Percentiles rank a stretch among this genome's conserved stretches.
Conservation (phyloP, 352 stramenopile genomes). For the Thalassiosira mediterranea region DNA sequence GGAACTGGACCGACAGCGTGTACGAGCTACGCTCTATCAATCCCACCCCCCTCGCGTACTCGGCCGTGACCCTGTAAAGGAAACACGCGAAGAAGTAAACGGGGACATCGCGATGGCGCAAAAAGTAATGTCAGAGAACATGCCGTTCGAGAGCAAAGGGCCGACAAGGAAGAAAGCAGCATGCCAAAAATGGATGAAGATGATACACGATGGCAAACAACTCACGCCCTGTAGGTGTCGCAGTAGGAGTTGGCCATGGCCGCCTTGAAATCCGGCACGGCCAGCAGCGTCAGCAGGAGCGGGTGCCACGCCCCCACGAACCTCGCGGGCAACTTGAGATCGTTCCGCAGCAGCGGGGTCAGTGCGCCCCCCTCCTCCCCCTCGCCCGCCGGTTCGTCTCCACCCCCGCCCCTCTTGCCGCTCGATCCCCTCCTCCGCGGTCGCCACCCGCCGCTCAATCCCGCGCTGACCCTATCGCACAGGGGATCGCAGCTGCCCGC, state of each 20-base stretch:
- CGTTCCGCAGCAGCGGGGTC: conserved; percentile 63
- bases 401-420: no score
- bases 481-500: conserved; percentile 76
- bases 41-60: conserved; percentile 85
- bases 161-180: neutral
- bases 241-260: conserved; percentile 94
- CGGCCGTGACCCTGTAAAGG: conserved; percentile 64
- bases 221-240: conserved; percentile 88
- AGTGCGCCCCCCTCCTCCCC: no score
- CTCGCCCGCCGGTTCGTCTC: no score
- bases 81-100: no score
- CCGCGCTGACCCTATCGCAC: conserved; percentile 65
- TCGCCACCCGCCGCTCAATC: conserved; percentile 41
- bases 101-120: no score
- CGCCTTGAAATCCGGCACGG: conserved; percentile 96
- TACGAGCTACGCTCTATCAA: conserved; percentile 84
- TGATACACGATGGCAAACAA: neutral
- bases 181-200: neutral
- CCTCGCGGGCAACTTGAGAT: conserved; percentile 75
- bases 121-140: no score
- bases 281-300: conserved; percentile 94
- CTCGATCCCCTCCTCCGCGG: conserved; percentile 4
- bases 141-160: no score
- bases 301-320: conserved; percentile 86
- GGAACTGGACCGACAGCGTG: conserved; percentile 96